phyloP scores from a whole-genome alignment of 768 basidiomycete species.

The Phanerochaete sordida region DNA sequence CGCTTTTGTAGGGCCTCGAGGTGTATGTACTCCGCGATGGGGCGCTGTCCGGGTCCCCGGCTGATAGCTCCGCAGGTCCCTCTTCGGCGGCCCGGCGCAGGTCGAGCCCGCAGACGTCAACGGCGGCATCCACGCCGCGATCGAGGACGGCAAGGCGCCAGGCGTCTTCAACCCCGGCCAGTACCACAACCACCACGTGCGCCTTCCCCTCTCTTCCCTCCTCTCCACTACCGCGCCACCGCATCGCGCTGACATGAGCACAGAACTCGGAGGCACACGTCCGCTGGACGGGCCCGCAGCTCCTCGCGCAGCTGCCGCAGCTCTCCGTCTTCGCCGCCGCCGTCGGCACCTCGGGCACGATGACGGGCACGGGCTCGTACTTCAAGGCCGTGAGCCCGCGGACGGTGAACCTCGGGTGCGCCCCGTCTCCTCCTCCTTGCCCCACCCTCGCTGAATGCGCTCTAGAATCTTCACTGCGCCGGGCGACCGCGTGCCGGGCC shows the following conservation, averaged over 20 bases:
- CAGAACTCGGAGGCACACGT: background rate
- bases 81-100: background rate
- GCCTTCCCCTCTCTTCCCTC: no score
- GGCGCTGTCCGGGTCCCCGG: background rate
- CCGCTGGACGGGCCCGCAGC: background rate
- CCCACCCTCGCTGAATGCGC: background rate
- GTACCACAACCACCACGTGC: background rate
- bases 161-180: background rate
- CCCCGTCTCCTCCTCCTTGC: background rate
- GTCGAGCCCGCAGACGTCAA: background rate
- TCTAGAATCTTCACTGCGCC: background rate
- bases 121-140: background rate
- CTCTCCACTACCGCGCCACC: no score
- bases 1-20: background rate
- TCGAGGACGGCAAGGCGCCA: background rate
- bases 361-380: background rate
- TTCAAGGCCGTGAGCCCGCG: background rate
- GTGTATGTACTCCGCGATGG: background rate
- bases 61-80: background rate
- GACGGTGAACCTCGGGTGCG: background rate
- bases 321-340: background rate
- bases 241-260: background rate
- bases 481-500: background rate
- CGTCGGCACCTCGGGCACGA: background rate
- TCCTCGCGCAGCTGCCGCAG: background rate